Base-by-base conservation (phyloP, 2,329 filamentous ascomycete genomes). In the Penicillium sp. region DNA sequence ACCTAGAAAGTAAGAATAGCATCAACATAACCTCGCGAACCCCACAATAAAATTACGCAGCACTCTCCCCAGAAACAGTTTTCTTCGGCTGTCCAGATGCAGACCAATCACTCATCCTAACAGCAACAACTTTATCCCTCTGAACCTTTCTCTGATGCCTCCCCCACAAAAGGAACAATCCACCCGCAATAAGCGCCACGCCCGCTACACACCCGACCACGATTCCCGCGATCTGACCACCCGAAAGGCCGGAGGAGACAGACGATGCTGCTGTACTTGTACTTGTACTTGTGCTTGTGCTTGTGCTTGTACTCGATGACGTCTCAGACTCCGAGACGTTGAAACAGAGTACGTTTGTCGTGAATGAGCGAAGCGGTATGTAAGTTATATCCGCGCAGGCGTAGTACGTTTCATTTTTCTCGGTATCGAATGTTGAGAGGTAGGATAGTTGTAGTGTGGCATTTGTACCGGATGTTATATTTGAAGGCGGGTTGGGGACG, bases 311-410 rank as follows among this genome's bases (percentile, higher is more conserved):
- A 12, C 54, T n/a, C n/a, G n/a, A n/a, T n/a, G n/a, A n/a, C 55
- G 65, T 56, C 1, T 66, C 66, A 3, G 65, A 55, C 12, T 64
- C 62, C 0, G 75, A 77, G 4, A 76, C 74, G 50, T 79, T 79
- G 68, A 79, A 78, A 64, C 77, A 78, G 0, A 75, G 75, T 8
- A 77, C 69, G 29, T 72, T 65, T 0, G 64, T 73, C 1, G 64
- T 73, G 55, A 79, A 78, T 18, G 72, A 62, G 49, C 63, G 65
- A 1, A 69, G 57, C 3, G 72, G 56, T 21, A 78, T 68, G 47
- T 77, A 77, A 5, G 68, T 75, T n/a, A 79, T 67, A 49, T 80
- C 76, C 1, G 76, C 70, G 53, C 76, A 80, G 7, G 76, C 76
- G 55, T 78, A 79, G 62, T 74, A 78, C 0, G 73, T 76, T 51